These are phyloP conservation scores for Lyophyllum semitale DNA, from an alignment of 768 basidiomycete species.

Conservation along the genomic window DNA sequence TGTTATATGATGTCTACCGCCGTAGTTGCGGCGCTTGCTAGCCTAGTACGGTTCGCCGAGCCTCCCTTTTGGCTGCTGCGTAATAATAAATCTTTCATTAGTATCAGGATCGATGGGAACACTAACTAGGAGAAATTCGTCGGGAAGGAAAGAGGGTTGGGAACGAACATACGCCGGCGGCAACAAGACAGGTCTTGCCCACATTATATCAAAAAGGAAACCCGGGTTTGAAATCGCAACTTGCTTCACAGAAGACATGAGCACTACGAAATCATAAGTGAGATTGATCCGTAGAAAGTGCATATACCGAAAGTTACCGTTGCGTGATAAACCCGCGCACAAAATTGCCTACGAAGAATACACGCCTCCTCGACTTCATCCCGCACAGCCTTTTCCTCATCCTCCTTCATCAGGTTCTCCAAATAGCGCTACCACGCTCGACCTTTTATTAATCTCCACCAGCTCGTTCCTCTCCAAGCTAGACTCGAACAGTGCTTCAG, in stretches of 20 bases:
- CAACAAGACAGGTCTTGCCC: constrained; percentile 73
- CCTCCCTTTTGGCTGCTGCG: constrained; percentile 32
- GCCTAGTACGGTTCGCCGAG: constrained; percentile 32
- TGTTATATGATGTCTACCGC: constrained; percentile 66
- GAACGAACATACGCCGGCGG: constrained; percentile 56
- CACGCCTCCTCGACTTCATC: constrained; percentile 63
- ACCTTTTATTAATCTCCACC: constrained; percentile 58
- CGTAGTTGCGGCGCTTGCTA: constrained; percentile 57
- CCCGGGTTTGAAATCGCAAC: neutral
- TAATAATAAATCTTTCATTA: constrained; percentile 61
- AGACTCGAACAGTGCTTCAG: constrained; percentile 47
- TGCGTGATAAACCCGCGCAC: constrained; percentile 71
- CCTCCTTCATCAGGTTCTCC: constrained; percentile 57
- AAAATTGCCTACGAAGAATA: constrained; percentile 76
- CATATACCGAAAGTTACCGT: constrained; percentile 45
- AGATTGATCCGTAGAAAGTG: neutral
- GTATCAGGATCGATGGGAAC: constrained; percentile 55
- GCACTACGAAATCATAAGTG: constrained; percentile 46
- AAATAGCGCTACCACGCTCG: constrained; percentile 77
- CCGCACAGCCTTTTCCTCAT: constrained; percentile 40
- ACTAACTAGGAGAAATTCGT: constrained; percentile 36
- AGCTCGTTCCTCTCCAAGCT: constrained; percentile 44
- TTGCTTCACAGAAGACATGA: constrained; percentile 80
- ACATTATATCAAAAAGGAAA: neutral
- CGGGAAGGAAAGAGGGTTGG: neutral